A percentile compares a stretch with the other conserved stretches of the same genome.
Conservation (phyloP, 2,329 filamentous ascomycete species). For the Pestalotiopsis sp. region DNA sequence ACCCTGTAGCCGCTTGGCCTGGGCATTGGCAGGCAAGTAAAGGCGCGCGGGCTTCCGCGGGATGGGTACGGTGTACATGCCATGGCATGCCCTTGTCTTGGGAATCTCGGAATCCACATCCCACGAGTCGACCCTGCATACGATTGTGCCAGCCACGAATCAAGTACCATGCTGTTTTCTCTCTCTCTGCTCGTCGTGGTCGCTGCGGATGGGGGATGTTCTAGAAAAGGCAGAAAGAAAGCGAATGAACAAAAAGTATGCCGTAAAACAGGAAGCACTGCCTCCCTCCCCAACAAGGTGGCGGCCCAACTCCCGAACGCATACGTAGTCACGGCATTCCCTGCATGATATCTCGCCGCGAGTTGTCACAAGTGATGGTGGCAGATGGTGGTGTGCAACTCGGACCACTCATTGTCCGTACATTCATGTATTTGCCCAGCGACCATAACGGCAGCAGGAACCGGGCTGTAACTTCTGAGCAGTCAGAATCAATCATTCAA, state of each 20-base stretch:
- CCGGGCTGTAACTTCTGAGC: background rate
- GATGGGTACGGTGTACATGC: background rate
- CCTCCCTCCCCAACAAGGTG: background rate
- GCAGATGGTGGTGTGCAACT: background rate
- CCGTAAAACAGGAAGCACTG: background rate
- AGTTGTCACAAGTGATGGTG: background rate
- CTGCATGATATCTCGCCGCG: background rate
- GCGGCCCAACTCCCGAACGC: background rate
- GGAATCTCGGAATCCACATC: background rate
- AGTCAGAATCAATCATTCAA: background rate
- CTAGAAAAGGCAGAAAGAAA: background rate
- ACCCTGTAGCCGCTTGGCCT: background rate
- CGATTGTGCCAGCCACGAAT: background rate
- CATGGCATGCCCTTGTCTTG: background rate
- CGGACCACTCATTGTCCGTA: background rate
- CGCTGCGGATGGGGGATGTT: background rate
- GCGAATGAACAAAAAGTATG: background rate
- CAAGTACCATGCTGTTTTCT: background rate
- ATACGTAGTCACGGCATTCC: background rate
- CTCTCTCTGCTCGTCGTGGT: background rate
- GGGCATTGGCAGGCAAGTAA: background rate
- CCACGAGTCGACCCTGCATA: constrained; percentile 3
- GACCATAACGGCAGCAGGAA: background rate
- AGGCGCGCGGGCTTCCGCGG: background rate
- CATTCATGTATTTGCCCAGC: background rate